phyloP scores from a whole-genome alignment of 1,284 basidiomycete species.

The Austroboletus niveus region DNA sequence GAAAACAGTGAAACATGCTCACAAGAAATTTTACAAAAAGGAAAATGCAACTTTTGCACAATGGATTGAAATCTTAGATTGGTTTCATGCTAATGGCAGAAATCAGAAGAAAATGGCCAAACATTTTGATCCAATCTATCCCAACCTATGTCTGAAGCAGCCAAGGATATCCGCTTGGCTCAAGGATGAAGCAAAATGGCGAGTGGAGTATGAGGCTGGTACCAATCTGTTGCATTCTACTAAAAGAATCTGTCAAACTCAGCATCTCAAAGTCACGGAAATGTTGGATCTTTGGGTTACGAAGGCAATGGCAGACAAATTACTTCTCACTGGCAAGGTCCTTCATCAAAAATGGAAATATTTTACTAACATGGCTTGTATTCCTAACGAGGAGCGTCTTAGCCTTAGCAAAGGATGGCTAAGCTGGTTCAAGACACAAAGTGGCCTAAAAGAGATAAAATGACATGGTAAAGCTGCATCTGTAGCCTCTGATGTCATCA shows the following conservation, averaged over 20 bases:
- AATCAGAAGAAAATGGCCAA: constrained; percentile 4
- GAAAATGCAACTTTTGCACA: constrained; percentile 7
- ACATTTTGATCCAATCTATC: constrained; percentile 8
- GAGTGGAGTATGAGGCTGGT: too few relatives aligned
- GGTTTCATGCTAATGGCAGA: constrained; percentile 2
- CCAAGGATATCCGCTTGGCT: constrained; percentile 1
- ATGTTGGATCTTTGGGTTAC: neutral
- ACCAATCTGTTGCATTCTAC: neutral
- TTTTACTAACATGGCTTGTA: neutral
- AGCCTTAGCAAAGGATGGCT: neutral
- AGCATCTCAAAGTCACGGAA: neutral
- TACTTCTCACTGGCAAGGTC: neutral
- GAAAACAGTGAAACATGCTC: too few relatives aligned
- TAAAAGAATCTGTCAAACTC: neutral
- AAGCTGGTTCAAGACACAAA: neutral
- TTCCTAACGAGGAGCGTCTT: neutral
- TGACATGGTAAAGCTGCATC: neutral
- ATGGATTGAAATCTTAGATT: constrained; percentile 11
- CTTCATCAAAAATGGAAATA: neutral
- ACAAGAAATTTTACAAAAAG: neutral
- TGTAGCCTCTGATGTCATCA: neutral
- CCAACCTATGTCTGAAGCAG: neutral
- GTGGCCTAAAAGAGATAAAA: neutral
- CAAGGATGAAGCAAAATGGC: neutral
- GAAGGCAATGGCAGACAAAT: neutral